These are phyloP conservation scores for Protomyces arabidopsidicola DNA, from an alignment of 1,139 yeast genomes.

Conservation along the genomic window DNA sequence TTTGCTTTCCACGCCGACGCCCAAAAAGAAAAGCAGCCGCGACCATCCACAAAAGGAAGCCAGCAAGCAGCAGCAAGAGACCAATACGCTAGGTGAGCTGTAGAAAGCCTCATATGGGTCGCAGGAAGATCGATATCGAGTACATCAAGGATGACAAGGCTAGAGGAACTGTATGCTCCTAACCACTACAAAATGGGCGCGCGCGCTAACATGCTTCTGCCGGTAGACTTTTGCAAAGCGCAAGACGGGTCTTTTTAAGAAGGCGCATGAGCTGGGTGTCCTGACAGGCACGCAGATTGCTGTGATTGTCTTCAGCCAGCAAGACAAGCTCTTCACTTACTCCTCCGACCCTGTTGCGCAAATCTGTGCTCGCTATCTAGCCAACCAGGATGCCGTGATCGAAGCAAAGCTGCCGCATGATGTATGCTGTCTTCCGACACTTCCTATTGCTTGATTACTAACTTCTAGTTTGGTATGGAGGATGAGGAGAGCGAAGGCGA, in stretches of 20 bases:
- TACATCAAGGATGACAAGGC: constrained; percentile 89
- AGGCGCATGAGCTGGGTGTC: constrained; percentile 90
- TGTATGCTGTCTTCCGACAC: neutral
- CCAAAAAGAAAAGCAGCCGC: no score
- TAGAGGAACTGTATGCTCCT: constrained; percentile 44
- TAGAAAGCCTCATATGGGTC: constrained; percentile 58
- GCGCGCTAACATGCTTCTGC: neutral
- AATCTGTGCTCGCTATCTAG: constrained; percentile 8
- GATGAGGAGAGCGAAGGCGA: constrained; percentile 22
- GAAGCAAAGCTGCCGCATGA: constrained; percentile 17
- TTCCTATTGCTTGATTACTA: neutral
- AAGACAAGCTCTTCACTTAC: constrained; percentile 57
- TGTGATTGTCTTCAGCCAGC: constrained; percentile 80
- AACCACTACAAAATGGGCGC: neutral
- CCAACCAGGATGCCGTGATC: neutral
- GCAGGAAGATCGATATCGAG: constrained; percentile 90
- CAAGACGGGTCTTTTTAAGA: constrained; percentile 90
- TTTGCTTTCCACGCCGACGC: no score
- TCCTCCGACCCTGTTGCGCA: constrained; percentile 19
- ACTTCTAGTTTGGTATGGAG: constrained; percentile 3
- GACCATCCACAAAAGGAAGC: no score
- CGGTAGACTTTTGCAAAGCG: constrained; percentile 76
- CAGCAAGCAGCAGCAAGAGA: no score
- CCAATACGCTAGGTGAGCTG: no score
- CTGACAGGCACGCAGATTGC: constrained; percentile 91